Conservation (phyloP, 1,284 basidiomycete species). For the Heterobasidion annosum region DNA sequence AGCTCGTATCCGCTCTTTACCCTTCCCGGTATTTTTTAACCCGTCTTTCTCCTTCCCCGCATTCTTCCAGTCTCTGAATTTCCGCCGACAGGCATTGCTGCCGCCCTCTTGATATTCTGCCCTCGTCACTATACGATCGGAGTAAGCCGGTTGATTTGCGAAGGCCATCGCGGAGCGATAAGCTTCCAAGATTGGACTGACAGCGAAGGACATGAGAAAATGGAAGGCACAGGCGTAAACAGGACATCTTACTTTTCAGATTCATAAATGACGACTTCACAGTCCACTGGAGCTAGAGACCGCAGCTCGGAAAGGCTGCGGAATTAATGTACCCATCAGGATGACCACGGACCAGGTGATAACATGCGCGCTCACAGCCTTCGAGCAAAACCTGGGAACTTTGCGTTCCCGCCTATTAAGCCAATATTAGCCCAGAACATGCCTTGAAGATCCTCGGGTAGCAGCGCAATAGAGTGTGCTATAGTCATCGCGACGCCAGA, state of each 20-base stretch:
- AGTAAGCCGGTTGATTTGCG: conserved; percentile 43
- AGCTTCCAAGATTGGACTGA: conserved; percentile 66
- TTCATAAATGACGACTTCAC: conserved; percentile 63
- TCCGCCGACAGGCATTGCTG: conserved; percentile 60
- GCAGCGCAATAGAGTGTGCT: conserved; percentile 60
- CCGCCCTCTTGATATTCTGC: conserved; percentile 81
- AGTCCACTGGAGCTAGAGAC: conserved; percentile 71
- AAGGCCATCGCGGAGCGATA: conserved; percentile 63
- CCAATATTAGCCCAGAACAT: conserved; percentile 95
- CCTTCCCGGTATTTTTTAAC: conserved; percentile 1
- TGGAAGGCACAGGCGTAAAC: conserved; percentile 1
- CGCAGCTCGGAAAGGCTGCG: conserved; percentile 60
- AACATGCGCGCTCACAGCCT: conserved; percentile 51
- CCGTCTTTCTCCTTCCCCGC: conserved; percentile 12
- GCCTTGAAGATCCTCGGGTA: conserved; percentile 75
- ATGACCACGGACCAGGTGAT: background rate
- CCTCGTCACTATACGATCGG: conserved; percentile 52
- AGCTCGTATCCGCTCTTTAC: conserved; percentile 10
- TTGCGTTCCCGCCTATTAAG: conserved; percentile 77
- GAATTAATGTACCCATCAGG: conserved; percentile 3
- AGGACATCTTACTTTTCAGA: conserved; percentile 58
- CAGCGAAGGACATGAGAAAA: conserved; percentile 1
- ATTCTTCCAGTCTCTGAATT: conserved; percentile 44
- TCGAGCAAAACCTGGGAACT: conserved; percentile 64
- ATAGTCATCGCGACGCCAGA: conserved; percentile 72